phyloP scores from a whole-genome alignment of 345 rosid species.

The Xanthoceras sorbifolium region DNA sequence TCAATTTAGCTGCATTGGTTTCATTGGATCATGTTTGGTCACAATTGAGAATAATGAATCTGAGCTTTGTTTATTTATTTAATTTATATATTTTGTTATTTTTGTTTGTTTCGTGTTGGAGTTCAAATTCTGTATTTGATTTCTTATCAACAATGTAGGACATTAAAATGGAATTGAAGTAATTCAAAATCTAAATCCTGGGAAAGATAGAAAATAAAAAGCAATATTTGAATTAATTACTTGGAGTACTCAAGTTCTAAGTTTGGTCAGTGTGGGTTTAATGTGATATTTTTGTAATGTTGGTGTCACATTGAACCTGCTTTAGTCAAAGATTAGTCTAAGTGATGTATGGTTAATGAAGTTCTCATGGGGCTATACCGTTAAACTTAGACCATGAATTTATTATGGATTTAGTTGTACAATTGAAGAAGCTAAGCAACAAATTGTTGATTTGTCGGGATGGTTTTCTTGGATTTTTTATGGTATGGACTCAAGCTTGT shows the following conservation, averaged over 20 bases:
- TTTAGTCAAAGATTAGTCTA: not conserved
- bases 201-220: not conserved
- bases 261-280: too few relatives aligned
- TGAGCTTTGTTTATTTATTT: not conserved
- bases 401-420: not conserved
- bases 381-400: too few relatives aligned
- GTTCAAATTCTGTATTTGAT: not conserved
- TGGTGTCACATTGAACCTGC: not conserved
- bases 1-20: too few relatives aligned
- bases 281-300: not conserved
- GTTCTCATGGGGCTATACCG: too few relatives aligned
- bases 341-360: not conserved
- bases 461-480: too few relatives aligned
- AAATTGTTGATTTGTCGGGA: not conserved
- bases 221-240: not conserved
- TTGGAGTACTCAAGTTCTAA: not conserved
- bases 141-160: not conserved
- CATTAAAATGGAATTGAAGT: not conserved
- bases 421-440: not conserved
- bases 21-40: not conserved
- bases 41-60: not conserved
- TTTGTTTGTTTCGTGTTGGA: not conserved
- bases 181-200: constrained; percentile 1
- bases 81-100: not conserved
- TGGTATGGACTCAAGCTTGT: not conserved